Evolutionary conservation across 1,284 basidiomycete genomes (phyloP).

Genomic region (Tremellales sp.): DNA sequence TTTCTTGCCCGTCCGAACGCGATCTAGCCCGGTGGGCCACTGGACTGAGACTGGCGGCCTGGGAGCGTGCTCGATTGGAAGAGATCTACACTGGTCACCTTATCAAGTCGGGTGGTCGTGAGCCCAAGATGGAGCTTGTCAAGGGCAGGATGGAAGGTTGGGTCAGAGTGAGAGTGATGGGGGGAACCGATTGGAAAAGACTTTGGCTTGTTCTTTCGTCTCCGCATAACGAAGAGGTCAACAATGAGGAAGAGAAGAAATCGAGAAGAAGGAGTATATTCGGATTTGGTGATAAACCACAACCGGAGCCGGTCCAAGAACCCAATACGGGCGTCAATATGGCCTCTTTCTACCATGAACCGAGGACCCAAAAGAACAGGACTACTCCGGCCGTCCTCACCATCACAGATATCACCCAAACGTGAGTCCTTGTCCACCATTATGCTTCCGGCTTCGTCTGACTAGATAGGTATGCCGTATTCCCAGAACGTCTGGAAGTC

Average conservation of each 20-base stretch:
- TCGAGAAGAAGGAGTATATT: conserved; percentile 41
- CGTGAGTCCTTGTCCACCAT: conserved; percentile 21
- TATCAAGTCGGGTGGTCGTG: conserved; percentile 65
- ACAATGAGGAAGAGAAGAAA: conserved; percentile 33
- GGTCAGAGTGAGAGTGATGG: conserved; percentile 85
- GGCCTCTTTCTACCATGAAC: conserved; percentile 46
- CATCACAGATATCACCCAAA: conserved; percentile 45
- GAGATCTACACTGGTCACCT: conserved; percentile 97
- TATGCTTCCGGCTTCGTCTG: background rate
- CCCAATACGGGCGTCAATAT: conserved; percentile 44
- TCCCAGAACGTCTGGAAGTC: conserved; percentile 88
- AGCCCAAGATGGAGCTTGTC: conserved; percentile 62
- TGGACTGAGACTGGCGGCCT: conserved; percentile 82
- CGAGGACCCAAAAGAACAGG: conserved; percentile 37
- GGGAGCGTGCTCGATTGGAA: conserved; percentile 93
- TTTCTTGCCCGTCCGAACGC: conserved; percentile 70
- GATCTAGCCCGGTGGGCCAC: conserved; percentile 84
- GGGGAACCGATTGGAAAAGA: conserved; percentile 89
- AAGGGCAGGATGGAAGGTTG: conserved; percentile 81
- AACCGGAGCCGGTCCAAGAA: conserved; percentile 55
- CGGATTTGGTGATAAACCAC: conserved; percentile 37
- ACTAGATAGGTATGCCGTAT: conserved; percentile 66
- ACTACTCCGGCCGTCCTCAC: conserved; percentile 36
- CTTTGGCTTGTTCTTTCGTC: conserved; percentile 78
- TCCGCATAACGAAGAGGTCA: conserved; percentile 17